Base-by-base conservation (phyloP, 495 filamentous ascomycete genomes). In the Haplographium delicatum region DNA sequence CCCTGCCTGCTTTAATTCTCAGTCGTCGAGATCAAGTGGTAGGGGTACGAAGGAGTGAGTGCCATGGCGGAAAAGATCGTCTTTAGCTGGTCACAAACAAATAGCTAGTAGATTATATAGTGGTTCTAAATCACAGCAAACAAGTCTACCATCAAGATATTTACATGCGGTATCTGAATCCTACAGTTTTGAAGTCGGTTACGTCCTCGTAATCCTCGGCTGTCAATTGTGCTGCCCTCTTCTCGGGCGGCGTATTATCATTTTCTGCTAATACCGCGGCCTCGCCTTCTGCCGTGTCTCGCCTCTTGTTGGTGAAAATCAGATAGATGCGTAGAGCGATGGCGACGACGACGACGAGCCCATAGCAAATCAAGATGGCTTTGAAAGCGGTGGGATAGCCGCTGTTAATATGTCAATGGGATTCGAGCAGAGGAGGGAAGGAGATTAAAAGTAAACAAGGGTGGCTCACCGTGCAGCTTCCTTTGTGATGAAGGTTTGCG, bases 171-270 rank as follows among this genome's bases (percentile, higher is more conserved):
- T 80, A 78, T 40, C 74, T 64, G 49, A 80, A 80, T 1, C 74
- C 74, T 1, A 67, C 57, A 2, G 68, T 78, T 27, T 78, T 72
- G 72, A 72, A 66, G 71, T 79, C 50, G 61, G 76, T 49, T 53
- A 69, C 62, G 67, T 74, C 48, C 68, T 71, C 47, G 67, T 77
- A 77, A 72, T 76, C 66, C 70, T 65, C 58, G n/a, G n/a, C n/a
- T n/a, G 68, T 71, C 26, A 74, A 59, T 43, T 70, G 33, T 16
- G 18, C 18, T 13, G 13, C 62, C 30, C 72, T 64, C 43, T 62
- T 47, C 9, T 27, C 44, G 13, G 26, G n/a, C n/a, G n/a, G n/a
- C n/a, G n/a, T n/a, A n/a, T n/a, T n/a, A n/a, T n/a, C n/a, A n/a
- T n/a, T n/a, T n/a, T n/a, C n/a, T n/a, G n/a, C n/a, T 24, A 22